Evolutionary conservation across 768 basidiomycete genomes (phyloP), one percentile per base, ranked within the genome.

Genomic region (Lentinula detonsa): DNA sequence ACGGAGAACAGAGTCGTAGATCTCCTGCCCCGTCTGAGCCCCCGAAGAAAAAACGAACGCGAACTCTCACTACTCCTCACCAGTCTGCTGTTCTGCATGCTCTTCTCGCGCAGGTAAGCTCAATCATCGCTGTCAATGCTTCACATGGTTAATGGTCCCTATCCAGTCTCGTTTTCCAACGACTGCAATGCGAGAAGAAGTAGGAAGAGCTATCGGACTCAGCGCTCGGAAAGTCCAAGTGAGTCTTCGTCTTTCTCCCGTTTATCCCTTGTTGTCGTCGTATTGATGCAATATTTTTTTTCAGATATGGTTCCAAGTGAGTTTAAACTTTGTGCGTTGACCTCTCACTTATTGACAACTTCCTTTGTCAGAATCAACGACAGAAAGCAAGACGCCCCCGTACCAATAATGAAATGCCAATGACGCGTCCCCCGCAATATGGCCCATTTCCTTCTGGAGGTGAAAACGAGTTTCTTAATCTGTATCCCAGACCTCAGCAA

Each of bases 191-290:
- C 84, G 92, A 54, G 93, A 94, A 73, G 89, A 93, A 64, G 91
- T 94, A 31, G 92, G 93, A 7, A 84, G 88, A 23, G 80, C 88
- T 39, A 94, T 94, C 65, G 92, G 91, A n/a, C 75, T 95, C 69
- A 93, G 91, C 70, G 91, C 91, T 51, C 83, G 92, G 43, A 92
- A 94, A 77, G 92, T 95, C 2, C 92, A 95, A 84, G 91, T 90
- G 67, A 69, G 87, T 79, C 51, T 39, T 48, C 31, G 8, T 43
- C 40, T 54, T 52, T 28, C 6, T 61, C 49, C 21, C 55, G 67
- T 66, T 67, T 65, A 62, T 62, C 61, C 56, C 68, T 43, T 37
- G 53, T 33, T 61, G 59, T 31, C 61, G 58, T 28, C 61, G 31
- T 63, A 48, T 64, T 58, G 46, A 37, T 39, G 5, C 31, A 15